phyloP scores from a whole-genome alignment of 225 moss, liverwort and hornwort genomes.

The Takakia lepidozioides region DNA sequence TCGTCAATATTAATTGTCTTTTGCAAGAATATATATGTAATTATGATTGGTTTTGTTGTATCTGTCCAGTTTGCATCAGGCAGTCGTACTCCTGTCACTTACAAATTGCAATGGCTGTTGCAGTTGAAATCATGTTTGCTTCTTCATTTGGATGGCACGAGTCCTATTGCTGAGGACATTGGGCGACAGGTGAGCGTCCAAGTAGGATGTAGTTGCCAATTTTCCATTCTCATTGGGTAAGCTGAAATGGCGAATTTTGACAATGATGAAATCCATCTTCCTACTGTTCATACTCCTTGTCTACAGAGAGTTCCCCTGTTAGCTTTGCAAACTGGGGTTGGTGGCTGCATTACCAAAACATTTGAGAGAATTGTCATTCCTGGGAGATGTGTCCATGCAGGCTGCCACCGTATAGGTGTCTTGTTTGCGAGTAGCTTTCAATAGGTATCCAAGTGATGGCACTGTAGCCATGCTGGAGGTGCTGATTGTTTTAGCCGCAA shows the following conservation, averaged over 20 bases:
- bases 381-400: too few relatives aligned
- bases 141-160: conserved; percentile 83
- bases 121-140: conserved; percentile 80
- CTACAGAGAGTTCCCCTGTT: too few relatives aligned
- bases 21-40: not conserved
- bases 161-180: conserved; percentile 84
- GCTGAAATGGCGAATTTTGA: not conserved
- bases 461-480: too few relatives aligned
- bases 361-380: too few relatives aligned
- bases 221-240: not conserved
- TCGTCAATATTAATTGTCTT: too few relatives aligned
- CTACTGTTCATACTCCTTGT: too few relatives aligned
- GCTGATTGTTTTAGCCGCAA: too few relatives aligned
- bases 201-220: not conserved
- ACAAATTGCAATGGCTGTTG: conserved; percentile 1
- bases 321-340: too few relatives aligned
- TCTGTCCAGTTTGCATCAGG: not conserved
- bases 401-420: too few relatives aligned
- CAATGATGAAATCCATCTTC: not conserved
- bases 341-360: too few relatives aligned
- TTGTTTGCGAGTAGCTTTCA: too few relatives aligned
- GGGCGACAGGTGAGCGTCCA: conserved; percentile 98
- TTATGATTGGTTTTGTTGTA: not conserved
- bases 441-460: too few relatives aligned
- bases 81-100: not conserved